Base-by-base conservation (phyloP, 495 filamentous ascomycete genomes). In the Trichocladium uniseriatum region DNA sequence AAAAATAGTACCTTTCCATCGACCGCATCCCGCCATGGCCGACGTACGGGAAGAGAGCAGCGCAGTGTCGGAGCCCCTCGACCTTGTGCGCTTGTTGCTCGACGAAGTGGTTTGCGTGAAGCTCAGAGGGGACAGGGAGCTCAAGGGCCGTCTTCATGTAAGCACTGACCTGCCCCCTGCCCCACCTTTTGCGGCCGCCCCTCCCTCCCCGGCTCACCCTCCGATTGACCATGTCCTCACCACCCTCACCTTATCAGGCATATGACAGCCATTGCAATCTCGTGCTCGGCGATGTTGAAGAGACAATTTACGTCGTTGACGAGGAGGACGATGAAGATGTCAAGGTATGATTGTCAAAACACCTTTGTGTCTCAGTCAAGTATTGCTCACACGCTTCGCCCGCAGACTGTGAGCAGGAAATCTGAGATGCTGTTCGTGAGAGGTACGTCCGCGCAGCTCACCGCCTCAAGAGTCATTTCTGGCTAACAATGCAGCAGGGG, bases 381-480 rank as follows among this genome's bases (percentile, higher is more conserved):
- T 14, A 6, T 44, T 44, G 7, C 34, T 51, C 10, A 45, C 48
- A 24, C 31, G 2, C 31, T 40, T 24, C 14, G 38, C 45, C 3
- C 31, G 31, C 52, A 95, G 90, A 94, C 88, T 10, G 81, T 89
- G 48, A 92, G 89, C 67, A 94, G 94, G 69, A 91, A 95, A 60
- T 90, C 88, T 36, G 94, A 97, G 63, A 99, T 97, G 92, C 71
- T 99, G n/a, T 99, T 99, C 61, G 92, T 98, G 21, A 74, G 92
- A 84, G 92, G 91, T 94, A 65, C 45, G 78, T 69, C 27, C 34
- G 20, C 13, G 14, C 38, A 37, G 36, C 22, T 10, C 22, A 27
- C 22, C 18, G 8, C 37, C 31, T 27, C 22, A 35, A 3, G 2
- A 7, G 19, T 16, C 5, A 18, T 18, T 9, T n/a, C 16, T 20